phyloP scores from a whole-genome alignment of 2,329 filamentous ascomycete genomes.

The Cladosporium colombiae region DNA sequence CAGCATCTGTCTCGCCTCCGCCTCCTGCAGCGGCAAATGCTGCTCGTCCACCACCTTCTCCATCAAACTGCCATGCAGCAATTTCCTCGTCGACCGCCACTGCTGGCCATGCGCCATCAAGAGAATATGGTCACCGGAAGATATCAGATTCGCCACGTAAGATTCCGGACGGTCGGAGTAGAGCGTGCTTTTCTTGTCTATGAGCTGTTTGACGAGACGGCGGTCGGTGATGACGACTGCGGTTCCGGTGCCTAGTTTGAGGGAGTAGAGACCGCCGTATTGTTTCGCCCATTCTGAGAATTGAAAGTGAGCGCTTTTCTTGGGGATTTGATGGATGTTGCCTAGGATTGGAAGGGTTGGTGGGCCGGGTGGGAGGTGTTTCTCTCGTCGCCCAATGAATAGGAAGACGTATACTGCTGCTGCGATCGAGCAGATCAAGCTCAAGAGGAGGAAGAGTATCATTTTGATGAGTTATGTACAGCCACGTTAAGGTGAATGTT shows the following conservation, averaged over 20 bases:
- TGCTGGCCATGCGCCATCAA: constrained; percentile 49
- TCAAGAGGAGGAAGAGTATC: background rate
- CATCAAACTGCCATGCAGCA: constrained; percentile 46
- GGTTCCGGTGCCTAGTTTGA: constrained; percentile 46
- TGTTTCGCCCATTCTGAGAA: constrained; percentile 34
- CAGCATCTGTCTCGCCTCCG: constrained; percentile 52
- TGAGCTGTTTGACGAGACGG: constrained; percentile 43
- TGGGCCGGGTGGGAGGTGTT: constrained; percentile 38
- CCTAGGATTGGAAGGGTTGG: constrained; percentile 46
- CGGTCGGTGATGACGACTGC: constrained; percentile 46
- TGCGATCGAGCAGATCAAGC: background rate
- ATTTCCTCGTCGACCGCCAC: constrained; percentile 51
- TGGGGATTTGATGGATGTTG: constrained; percentile 44
- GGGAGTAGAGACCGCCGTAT: constrained; percentile 33
- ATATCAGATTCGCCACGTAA: constrained; percentile 49
- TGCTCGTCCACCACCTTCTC: constrained; percentile 48
- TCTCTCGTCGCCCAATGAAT: constrained; percentile 27
- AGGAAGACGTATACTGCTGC: constrained; percentile 21
- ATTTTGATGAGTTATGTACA: background rate
- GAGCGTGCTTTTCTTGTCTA: constrained; percentile 49
- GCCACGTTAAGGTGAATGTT: background rate
- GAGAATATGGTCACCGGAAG: constrained; percentile 50
- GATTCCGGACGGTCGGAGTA: constrained; percentile 43
- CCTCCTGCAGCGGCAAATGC: constrained; percentile 47
- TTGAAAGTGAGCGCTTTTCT: constrained; percentile 35